A percentile compares a stretch with the other conserved stretches of the same genome.
phyloP scores from a whole-genome alignment of 345 rosid genomes.

The Populus deltoides region DNA sequence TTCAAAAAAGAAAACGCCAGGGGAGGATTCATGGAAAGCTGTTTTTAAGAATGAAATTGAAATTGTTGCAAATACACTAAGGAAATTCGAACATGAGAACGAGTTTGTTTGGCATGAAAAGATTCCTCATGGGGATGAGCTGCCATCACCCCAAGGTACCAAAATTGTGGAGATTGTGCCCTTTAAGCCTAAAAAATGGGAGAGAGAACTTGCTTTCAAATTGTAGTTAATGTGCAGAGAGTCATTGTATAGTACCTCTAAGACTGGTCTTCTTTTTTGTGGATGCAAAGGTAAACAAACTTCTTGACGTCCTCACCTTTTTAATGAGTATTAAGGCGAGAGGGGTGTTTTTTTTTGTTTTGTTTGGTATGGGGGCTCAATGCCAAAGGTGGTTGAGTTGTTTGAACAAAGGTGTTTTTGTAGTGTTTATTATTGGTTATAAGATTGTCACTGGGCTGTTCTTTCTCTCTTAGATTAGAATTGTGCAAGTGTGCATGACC shows the following conservation, averaged over 20 bases:
- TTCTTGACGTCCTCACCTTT: background rate
- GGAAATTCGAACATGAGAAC: slow-evolving; percentile 55
- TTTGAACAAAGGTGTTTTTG: background rate
- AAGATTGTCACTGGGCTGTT: background rate
- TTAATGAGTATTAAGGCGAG: background rate
- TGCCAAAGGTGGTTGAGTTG: background rate
- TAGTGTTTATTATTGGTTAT: background rate
- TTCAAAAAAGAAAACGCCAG: slow-evolving; percentile 40
- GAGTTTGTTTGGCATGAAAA: slow-evolving; percentile 57
- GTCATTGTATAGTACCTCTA: background rate
- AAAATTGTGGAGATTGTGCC: slow-evolving; percentile 54
- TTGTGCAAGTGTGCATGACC: background rate
- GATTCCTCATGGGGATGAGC: slow-evolving; percentile 41
- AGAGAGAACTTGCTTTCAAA: slow-evolving; percentile 53
- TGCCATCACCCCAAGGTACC: slow-evolving; percentile 55
- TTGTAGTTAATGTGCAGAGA: slow-evolving; percentile 22
- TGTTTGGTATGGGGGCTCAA: background rate
- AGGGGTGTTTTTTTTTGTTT: background rate
- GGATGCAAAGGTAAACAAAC: slow-evolving; percentile 1
- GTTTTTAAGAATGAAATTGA: slow-evolving; percentile 45
- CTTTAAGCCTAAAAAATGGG: slow-evolving; percentile 49
- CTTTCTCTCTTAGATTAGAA: too few relatives aligned
- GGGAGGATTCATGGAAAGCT: slow-evolving; percentile 52
- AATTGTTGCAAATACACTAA: slow-evolving; percentile 33
- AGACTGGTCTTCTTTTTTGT: background rate